Base-by-base conservation (phyloP, 208 protist species). In the Leishmania lainsoni region DNA sequence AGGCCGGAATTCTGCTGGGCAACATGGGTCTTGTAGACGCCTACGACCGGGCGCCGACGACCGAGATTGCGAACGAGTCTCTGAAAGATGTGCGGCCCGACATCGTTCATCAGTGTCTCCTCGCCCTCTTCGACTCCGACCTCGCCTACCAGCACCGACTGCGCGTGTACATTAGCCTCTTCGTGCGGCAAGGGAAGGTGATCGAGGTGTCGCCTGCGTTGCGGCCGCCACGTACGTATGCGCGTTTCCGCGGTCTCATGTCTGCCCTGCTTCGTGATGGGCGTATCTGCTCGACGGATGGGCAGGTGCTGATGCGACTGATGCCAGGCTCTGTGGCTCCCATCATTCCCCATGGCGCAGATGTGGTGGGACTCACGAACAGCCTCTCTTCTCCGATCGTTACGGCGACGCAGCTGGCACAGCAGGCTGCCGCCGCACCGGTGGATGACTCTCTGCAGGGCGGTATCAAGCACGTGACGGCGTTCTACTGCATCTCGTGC, bases 61-160 rank as follows among this genome's bases (percentile, higher is more conserved):
- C 93, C 17, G 91, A 93, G 81, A 89, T 97, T 56, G 83, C 88
- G 22, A 98, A 97, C 79, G 75, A 83, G 61, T 96, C 92, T 1
- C 81, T 95, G 58, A 83, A 87, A 68, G 93, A 93, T 74, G 92
- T 96, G 72, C 92, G 93, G 1, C 93, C 95, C 16, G 95, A 98
- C 71, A 97, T 97, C 86, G 94, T 98, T 32, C 95, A 98, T 74
- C 95, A 98, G 87, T 96, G 92, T 78, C 92, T 98, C 16, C 91
- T 98, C n/a, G 95, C 95, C 26, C 92, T 98, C 63, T 98, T 95
- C 80, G 95, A 98, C 85, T 94, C 91, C 12, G 92, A 95, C 51
- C 89, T 98, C 45, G 93, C 92, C 26, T 86, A 92, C 79, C 79
- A 90, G 71, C 84, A 89, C 42, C 91, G 87, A 49, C 87, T 97